Evolutionary conservation across 192 early-diverging fungal species (phyloP), one percentile per base, ranked within the genome.

Genomic region (Coemansia sp.): DNA sequence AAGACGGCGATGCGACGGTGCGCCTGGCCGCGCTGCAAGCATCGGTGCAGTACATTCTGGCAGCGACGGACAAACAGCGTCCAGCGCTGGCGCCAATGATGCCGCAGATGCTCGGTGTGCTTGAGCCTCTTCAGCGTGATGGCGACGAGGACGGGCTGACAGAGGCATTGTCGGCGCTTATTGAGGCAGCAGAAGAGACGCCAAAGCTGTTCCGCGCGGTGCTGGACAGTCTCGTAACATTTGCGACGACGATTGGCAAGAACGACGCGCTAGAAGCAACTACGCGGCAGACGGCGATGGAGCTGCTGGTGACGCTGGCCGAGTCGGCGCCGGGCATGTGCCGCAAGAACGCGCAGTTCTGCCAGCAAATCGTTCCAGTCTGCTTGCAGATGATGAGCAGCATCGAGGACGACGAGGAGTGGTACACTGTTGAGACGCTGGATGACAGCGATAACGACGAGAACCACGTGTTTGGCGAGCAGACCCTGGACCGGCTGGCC

Each of bases 401-500:
- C 62, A 77, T 98, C 49, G 82, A 81, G 46, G 95, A 97, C 56
- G 93, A 97, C 68, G 84, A 88, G 67, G 82, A 81, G 4, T 99
- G 98, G 98, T 89, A 97, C 77, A 90, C 87, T 10, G 86, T 87
- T 1, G 91, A 96, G 44, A 86, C 88, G 68, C 74, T 87, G 60
- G 94, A 97, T 50, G 95, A 95, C 61, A 89, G 92, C 64, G 95
- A 97, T 68, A 88, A 87, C 62, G 95, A 95, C 38, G 89, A 90
- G 62, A 86, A 93, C 68, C 85, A 92, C 67, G 90, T 92, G 46
- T 86, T 93, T 74, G 97, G 88, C 60, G 93, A 95, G 80, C 93
- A 95, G 82, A 89, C 93, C n/a, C 82, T 99, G 85, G 97, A 99
- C 78, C 89, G 97, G 44, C 68, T 98, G 51, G 92, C 94, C 23